phyloP scores from a whole-genome alignment of 2,329 filamentous ascomycete species.

The Penicillium sp. region DNA sequence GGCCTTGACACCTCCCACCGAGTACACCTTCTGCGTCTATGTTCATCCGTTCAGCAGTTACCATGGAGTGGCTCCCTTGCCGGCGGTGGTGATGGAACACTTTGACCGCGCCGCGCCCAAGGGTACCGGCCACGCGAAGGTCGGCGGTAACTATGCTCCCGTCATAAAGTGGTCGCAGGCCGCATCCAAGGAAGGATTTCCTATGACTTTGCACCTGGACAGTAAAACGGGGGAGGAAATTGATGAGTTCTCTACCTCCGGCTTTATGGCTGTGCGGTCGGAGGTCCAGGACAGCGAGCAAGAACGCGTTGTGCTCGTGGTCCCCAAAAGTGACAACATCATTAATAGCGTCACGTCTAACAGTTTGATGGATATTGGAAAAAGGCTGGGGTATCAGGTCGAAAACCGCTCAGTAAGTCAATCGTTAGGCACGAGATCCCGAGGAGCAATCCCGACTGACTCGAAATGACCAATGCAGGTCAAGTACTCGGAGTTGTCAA shows the following conservation, averaged over 20 bases:
- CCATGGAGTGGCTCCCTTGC: conserved; percentile 76
- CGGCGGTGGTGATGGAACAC: conserved; percentile 75
- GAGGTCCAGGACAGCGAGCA: conserved; percentile 40
- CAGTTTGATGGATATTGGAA: conserved; percentile 54
- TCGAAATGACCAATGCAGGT: conserved; percentile 30
- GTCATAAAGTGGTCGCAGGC: conserved; percentile 78
- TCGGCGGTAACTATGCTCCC: conserved; percentile 93
- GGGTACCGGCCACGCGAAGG: conserved; percentile 78
- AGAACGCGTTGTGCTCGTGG: conserved; percentile 61
- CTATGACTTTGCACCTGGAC: conserved; percentile 86
- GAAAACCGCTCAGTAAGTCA: conserved; percentile 51
- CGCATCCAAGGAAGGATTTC: conserved; percentile 68
- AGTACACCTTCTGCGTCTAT: conserved; percentile 83
- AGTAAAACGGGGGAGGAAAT: conserved; percentile 75
- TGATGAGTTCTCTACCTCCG: conserved; percentile 88
- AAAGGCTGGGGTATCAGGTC: conserved; percentile 73
- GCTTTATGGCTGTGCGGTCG: conserved; percentile 68
- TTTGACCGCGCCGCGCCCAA: conserved; percentile 86
- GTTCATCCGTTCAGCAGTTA: conserved; percentile 89
- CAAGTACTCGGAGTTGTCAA: conserved; percentile 52
- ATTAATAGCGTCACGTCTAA: conserved; percentile 68
- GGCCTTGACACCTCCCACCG: conserved; percentile 76
- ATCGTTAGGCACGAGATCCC: too few relatives aligned
- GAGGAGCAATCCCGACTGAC: neutral
- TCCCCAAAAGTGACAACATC: conserved; percentile 75